phyloP scores from a whole-genome alignment of 495 filamentous ascomycete genomes.

The Xylaria scruposa region DNA sequence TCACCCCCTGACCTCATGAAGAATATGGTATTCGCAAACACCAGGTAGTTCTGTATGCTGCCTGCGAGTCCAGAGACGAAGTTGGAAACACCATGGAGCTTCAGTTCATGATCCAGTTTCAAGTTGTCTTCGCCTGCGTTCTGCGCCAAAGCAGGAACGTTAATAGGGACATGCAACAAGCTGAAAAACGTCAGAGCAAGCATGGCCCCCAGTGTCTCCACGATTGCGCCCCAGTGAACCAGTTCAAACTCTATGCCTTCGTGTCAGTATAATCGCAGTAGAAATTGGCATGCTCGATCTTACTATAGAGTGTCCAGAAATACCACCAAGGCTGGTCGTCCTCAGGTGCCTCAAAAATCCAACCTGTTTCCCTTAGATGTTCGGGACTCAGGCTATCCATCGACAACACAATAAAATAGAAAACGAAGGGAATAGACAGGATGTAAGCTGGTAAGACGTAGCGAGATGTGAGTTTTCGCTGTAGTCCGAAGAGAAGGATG shows the following conservation, averaged over 20 bases:
- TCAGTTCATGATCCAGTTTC: slow-evolving; percentile 88
- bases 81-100: slow-evolving; percentile 92
- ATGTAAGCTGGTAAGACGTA: slow-evolving; percentile 90
- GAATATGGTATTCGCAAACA: slow-evolving; percentile 94
- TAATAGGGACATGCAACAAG: slow-evolving; percentile 95
- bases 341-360: slow-evolving; percentile 87
- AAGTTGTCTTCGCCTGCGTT: slow-evolving; percentile 90
- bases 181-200: slow-evolving; percentile 97
- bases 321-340: slow-evolving; percentile 92
- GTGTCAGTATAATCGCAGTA: slow-evolving; percentile 31
- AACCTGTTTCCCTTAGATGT: slow-evolving; percentile 71
- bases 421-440: slow-evolving; percentile 75
- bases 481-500: slow-evolving; percentile 73
- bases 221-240: slow-evolving; percentile 81
- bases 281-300: slow-evolving; percentile 33
- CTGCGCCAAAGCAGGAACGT: slow-evolving; percentile 89
- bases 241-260: slow-evolving; percentile 66
- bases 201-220: slow-evolving; percentile 88
- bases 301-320: slow-evolving; percentile 94
- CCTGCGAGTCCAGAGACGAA: slow-evolving; percentile 83
- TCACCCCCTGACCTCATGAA: slow-evolving; percentile 92
- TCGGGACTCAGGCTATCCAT: slow-evolving; percentile 67
- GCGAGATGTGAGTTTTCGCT: slow-evolving; percentile 75
- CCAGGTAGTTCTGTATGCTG: slow-evolving; percentile 97
- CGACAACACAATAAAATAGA: slow-evolving; percentile 79